A percentile compares a stretch with the other conserved stretches of the same genome.
phyloP scores from a whole-genome alignment of 495 filamentous ascomycete genomes.

The Daldinia grandis region DNA sequence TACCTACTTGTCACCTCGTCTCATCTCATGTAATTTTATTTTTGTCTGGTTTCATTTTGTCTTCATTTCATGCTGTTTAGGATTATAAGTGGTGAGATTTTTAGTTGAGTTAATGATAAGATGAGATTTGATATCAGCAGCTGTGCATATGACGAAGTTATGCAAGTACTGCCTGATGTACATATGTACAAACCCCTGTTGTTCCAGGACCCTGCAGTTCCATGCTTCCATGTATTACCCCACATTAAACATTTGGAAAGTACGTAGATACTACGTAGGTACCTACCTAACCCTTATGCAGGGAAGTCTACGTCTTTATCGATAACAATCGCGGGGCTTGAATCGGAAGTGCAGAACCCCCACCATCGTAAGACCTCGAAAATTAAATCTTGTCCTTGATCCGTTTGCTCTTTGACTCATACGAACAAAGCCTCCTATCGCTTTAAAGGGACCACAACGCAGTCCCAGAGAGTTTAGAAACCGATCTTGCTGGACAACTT shows the following conservation, averaged over 20 bases:
- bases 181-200: too few relatives aligned
- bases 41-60: conserved; percentile 1
- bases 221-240: background rate
- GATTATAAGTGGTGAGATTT: background rate
- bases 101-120: conserved; percentile 3
- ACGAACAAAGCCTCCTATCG: conserved; percentile 24
- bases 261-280: too few relatives aligned
- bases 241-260: background rate
- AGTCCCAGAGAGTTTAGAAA: background rate
- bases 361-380: conserved; percentile 24
- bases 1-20: background rate
- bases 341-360: conserved; percentile 17
- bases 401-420: conserved; percentile 29
- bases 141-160: background rate
- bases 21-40: conserved; percentile 13
- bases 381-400: conserved; percentile 2
- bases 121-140: background rate
- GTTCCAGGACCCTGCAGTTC: background rate
- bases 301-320: conserved; percentile 1
- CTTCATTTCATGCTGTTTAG: background rate
- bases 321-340: conserved; percentile 31
- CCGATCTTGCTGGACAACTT: background rate
- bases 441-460: conserved; percentile 10
- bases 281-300: too few relatives aligned
- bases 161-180: too few relatives aligned